Percentiles rank a stretch among this genome's conserved stretches.
Conservation (phyloP, 1,284 basidiomycete species). For the Pseudozyma tsukubaensis region DNA sequence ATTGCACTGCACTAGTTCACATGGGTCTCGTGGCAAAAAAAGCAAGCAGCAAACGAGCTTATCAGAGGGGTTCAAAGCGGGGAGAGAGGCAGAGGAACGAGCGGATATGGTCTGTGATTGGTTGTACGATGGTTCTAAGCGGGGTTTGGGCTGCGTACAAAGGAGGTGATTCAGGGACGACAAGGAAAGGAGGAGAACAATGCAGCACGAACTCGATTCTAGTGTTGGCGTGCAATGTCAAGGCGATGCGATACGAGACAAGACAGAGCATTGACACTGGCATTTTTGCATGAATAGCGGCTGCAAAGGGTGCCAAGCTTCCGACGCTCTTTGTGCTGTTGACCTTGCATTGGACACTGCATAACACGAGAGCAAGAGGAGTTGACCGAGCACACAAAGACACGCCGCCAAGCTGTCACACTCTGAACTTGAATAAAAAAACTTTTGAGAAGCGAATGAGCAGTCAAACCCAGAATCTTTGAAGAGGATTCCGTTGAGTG, state of each 20-base stretch:
- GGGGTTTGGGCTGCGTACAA: background rate
- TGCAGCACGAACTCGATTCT: background rate
- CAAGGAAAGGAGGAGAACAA: background rate
- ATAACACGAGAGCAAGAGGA: no score
- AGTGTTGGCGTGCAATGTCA: background rate
- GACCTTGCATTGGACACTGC: conserved; percentile 11
- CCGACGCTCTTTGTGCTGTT: conserved; percentile 30
- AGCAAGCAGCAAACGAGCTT: conserved; percentile 1
- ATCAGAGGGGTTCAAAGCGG: conserved; percentile 12
- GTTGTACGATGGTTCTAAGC: conserved; percentile 3
- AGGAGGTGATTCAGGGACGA: conserved; percentile 3
- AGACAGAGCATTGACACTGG: background rate
- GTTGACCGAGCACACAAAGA: background rate
- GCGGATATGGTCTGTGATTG: conserved; percentile 7
- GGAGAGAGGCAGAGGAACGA: no score
- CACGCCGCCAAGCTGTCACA: conserved; percentile 16
- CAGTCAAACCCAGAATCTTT: background rate
- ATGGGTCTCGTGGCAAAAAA: conserved; percentile 22
- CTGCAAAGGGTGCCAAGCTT: conserved; percentile 39
- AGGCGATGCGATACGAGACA: background rate
- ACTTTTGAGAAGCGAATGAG: background rate
- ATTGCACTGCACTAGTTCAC: background rate
- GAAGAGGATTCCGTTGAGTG: background rate
- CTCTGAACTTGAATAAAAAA: background rate
- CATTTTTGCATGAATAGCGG: background rate